Base-by-base conservation (phyloP, 2,329 filamentous ascomycete genomes). In the Beauveria rudraprayagi region DNA sequence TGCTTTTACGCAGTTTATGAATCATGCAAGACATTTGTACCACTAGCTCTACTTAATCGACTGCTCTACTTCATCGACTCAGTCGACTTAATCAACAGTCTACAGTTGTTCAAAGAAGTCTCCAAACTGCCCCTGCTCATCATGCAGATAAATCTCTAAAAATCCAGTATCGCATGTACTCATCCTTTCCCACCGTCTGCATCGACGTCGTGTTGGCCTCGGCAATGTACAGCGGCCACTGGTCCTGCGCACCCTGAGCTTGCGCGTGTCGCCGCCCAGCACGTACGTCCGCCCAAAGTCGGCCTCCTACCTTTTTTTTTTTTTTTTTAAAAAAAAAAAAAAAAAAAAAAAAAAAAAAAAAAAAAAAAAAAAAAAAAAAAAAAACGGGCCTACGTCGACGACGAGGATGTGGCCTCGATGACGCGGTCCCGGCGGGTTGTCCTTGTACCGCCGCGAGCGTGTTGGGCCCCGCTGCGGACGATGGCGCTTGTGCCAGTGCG, bases 261-360 rank as follows among this genome's bases (percentile, higher is more conserved):
- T 82, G 22, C 68, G 62, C 1, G 76, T 74, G 56, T 82, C 78
- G 54, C 74, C 62, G 3, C 78, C 79, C 0, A 82, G 72, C 3
- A 82, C 78, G 63, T 76, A 82, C 1, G 80, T 82, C 16, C 79
- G 77, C 8, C 79, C 79, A 61, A 81, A 81, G 63, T 82, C 80
- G 5, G 80, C 80, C 65, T 82, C 80, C 77, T 77, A 83, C 0
- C n/a, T n/a, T n/a, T n/a, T n/a, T n/a, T n/a, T n/a, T n/a, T n/a
- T n/a, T n/a, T n/a, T n/a, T n/a, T n/a, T n/a, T n/a, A 82, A 2
- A 22, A 22, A 22, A 2, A 22, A 22, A 22, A 22, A 22, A 22
- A 2, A 22, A 22, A 22, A 22, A 22, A 22, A 22, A 22, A 22
- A 22, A 2, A 22, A 22, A 22, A 2, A 22, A 22, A 22, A 22